Percentiles rank a stretch among this genome's conserved stretches.
phyloP scores from a whole-genome alignment of 805 yeast species.

The Metschnikowia orientalis region DNA sequence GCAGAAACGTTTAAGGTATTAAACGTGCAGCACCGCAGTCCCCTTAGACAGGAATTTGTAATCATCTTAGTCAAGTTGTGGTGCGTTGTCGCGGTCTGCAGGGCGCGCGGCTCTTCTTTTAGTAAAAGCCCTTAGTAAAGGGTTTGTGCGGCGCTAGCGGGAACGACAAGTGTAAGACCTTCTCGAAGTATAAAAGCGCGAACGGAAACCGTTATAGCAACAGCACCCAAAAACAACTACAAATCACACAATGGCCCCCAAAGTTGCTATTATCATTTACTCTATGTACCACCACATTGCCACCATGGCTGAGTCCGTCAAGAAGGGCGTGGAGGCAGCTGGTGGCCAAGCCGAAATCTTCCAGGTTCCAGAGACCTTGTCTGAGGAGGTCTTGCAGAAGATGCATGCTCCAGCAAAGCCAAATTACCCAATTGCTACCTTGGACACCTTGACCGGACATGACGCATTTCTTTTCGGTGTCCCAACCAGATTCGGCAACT shows the following conservation, averaged over 20 bases:
- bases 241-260: slow-evolving; percentile 24
- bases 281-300: slow-evolving; percentile 78
- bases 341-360: slow-evolving; percentile 44
- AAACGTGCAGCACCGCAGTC: no score
- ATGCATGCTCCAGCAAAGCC: slow-evolving; percentile 69
- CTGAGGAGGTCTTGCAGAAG: slow-evolving; percentile 53
- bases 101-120: not conserved
- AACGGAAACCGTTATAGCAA: no score
- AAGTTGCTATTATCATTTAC: slow-evolving; percentile 74
- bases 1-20: no score
- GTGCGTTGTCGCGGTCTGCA: not conserved
- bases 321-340: slow-evolving; percentile 63
- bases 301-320: slow-evolving; percentile 61
- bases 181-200: no score
- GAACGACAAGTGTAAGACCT: no score
- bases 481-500: slow-evolving; percentile 81
- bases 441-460: slow-evolving; percentile 53
- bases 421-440: slow-evolving; percentile 55
- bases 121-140: slow-evolving; percentile 1
- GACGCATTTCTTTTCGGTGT: slow-evolving; percentile 83
- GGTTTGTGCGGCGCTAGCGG: not conserved
- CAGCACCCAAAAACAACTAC: not conserved
- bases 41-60: no score
- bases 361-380: slow-evolving; percentile 64
- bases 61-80: no score